Base-by-base conservation (phyloP, 2,329 filamentous ascomycete genomes). In the Aspergillus proliferans region DNA sequence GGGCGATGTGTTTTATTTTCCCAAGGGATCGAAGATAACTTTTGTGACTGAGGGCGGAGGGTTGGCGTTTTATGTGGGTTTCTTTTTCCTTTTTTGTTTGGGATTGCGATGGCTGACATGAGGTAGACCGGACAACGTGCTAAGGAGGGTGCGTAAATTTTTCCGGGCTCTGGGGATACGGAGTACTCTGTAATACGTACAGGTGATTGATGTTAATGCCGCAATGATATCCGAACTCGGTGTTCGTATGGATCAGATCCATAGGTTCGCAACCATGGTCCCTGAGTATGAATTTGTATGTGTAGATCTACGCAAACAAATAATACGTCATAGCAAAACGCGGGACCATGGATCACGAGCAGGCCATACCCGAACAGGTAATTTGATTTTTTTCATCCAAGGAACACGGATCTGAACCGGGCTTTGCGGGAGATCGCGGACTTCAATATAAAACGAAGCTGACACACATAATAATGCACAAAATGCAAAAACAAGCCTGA, bases 1-100 rank as follows among this genome's bases (percentile, higher is more conserved):
- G 6, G 84, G 84, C 0, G 84, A 87, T 64, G 81, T 85, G 43
- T 85, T 87, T 57, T 83, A 81, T 64, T 86, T 86, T 61, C 83
- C 82, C 53, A 83, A 81, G 65, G 84, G 84, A 1, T 66, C 76
- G 1, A 84, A 77, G 52, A 84, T 87, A 57, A 85, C 83, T 0
- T 87, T 87, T 53, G 78, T 74, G 2, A 85, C 82, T 9, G 71
- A 76, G 33, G 75, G 78, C 50, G 81, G 79, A 57, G 83, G 82
- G 0, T 64, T 85, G 58, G 83, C 76, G 1, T 85, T 85, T 57
- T 86, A 62, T 49, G 68, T 71, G 55, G 59, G 68, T 69, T 42
- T 45, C n/a, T 36, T 34, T 30, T n/a, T 9, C 7, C 10, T 36
- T 36, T 36, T 10, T 18, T 19, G 12, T 33, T n/a, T 44, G 33